Evolutionary conservation across 2,329 filamentous ascomycete species (phyloP), one percentile per base, ranked within the genome.

Genomic region (Blastomyces gilchristii): DNA sequence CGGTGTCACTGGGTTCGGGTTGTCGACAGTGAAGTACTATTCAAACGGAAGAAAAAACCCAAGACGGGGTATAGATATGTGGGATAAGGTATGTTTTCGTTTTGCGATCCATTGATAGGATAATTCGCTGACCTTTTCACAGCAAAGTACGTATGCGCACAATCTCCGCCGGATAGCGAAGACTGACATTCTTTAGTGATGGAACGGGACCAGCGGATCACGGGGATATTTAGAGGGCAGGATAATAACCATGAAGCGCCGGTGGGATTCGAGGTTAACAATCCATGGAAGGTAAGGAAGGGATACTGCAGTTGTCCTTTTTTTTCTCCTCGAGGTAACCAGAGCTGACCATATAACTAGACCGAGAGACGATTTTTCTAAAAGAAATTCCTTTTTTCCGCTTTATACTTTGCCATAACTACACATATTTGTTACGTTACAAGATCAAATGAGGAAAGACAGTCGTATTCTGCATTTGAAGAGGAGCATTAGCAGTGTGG

Each of bases 181-280:
- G 34, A 62, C 63, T 67, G 39, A 66, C 62, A 58, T 47, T 45
- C 34, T 60, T 65, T 72, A 87, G 85, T 87, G 85, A 85, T 87
- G 83, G 83, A 87, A 69, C 80, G 85, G 74, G 85, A 87, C 73
- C 76, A 81, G 70, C 77, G 85, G 66, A 78, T 87, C 69, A 87
- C 85, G 50, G 85, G 85, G 62, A 82, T 79, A 66, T 70, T 81
- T 70, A 78, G 85, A 75, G 85, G 83, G 65, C 85, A 87, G 72
- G 83, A 83, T 63, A 83, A 85, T 74, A 82, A 80, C 66, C 77
- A 80, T 57, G 74, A 77, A 64, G 85, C 85, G 39, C 85, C 85
- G 37, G 74, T 78, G 63, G 85, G 84, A 65, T 87, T 87, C 76
- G 85, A 87, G 75, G 72, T 87, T 70, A 87, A 82, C 81, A 86